Percentiles rank a stretch among this genome's conserved stretches.
Conservation (phyloP, 2,329 filamentous ascomycete genomes). For the Aspergillus amoenus region DNA sequence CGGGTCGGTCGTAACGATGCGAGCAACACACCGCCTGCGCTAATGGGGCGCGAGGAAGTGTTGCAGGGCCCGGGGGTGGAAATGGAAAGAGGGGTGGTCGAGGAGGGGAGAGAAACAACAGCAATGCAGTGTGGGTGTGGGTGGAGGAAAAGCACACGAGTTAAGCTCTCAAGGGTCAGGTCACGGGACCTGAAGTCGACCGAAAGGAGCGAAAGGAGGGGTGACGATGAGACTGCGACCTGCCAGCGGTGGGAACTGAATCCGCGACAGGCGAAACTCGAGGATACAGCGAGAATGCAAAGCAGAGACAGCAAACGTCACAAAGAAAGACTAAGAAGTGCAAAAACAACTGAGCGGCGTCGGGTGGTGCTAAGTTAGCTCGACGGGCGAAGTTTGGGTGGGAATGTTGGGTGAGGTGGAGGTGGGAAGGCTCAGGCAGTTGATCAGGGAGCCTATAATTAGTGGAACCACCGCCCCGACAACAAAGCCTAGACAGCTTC, state of each 20-base stretch:
- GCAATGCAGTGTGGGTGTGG: conserved; percentile 8
- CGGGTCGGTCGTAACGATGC: conserved; percentile 29
- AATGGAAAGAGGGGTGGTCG: conserved; percentile 5
- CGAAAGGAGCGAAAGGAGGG: conserved; percentile 10
- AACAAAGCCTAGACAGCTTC: neutral
- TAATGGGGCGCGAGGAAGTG: conserved; percentile 19
- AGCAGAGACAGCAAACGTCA: conserved; percentile 1
- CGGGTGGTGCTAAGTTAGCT: neutral
- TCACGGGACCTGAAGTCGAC: conserved; percentile 15
- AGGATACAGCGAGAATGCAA: neutral
- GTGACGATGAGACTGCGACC: conserved; percentile 10
- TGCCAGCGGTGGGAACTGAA: neutral
- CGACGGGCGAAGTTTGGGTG: conserved; percentile 5
- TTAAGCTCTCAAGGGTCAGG: conserved; percentile 11
- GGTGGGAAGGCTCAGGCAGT: neutral
- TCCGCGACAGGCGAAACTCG: neutral
- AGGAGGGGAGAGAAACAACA: neutral
- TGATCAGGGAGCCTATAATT: neutral
- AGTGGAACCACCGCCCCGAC: conserved; percentile 1
- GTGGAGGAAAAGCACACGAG: conserved; percentile 12
- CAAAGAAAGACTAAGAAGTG: conserved; percentile 10
- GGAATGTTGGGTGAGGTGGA: conserved; percentile 4
- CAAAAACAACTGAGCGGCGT: neutral
- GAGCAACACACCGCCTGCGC: conserved; percentile 43
- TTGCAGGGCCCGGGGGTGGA: conserved; percentile 9